phyloP scores from a whole-genome alignment of 495 filamentous ascomycete genomes.

The Talaromyces wortmannii region DNA sequence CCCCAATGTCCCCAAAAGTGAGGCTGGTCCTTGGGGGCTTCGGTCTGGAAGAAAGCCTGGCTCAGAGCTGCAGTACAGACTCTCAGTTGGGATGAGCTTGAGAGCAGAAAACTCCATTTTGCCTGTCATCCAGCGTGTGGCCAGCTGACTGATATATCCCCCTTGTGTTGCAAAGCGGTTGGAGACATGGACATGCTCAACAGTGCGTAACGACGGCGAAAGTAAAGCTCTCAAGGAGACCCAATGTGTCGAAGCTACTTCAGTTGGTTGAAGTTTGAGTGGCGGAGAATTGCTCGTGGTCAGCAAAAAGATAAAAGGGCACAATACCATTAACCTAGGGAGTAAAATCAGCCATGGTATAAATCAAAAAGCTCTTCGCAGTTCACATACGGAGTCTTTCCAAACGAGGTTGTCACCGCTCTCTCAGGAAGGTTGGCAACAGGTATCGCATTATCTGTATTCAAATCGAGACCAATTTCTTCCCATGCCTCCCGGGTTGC shows the following conservation, averaged over 20 bases:
- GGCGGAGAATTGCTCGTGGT: constrained; percentile 50
- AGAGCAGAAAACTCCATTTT: constrained; percentile 70
- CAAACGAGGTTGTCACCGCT: constrained; percentile 67
- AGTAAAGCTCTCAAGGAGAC: constrained; percentile 61
- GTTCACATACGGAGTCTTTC: constrained; percentile 54
- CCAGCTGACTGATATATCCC: constrained; percentile 40
- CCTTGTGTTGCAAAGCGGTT: constrained; percentile 51
- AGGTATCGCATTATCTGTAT: constrained; percentile 42
- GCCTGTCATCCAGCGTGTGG: constrained; percentile 51
- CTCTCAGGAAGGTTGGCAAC: constrained; percentile 68
- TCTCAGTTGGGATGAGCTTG: constrained; percentile 55
- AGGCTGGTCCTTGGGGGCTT: background rate
- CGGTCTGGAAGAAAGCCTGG: constrained; percentile 34
- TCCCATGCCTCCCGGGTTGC: constrained; percentile 66
- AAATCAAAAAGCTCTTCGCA: background rate
- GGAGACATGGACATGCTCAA: constrained; percentile 60
- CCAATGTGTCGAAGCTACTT: constrained; percentile 74
- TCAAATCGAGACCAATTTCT: constrained; percentile 65
- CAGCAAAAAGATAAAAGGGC: constrained; percentile 65
- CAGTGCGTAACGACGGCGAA: constrained; percentile 53
- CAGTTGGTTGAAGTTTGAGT: constrained; percentile 60
- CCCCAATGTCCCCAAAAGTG: constrained; percentile 19
- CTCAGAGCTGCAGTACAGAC: constrained; percentile 45
- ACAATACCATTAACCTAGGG: constrained; percentile 66
- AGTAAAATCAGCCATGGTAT: background rate